phyloP scores from a whole-genome alignment of 768 basidiomycete genomes.

The Strobilomyces confusus region DNA sequence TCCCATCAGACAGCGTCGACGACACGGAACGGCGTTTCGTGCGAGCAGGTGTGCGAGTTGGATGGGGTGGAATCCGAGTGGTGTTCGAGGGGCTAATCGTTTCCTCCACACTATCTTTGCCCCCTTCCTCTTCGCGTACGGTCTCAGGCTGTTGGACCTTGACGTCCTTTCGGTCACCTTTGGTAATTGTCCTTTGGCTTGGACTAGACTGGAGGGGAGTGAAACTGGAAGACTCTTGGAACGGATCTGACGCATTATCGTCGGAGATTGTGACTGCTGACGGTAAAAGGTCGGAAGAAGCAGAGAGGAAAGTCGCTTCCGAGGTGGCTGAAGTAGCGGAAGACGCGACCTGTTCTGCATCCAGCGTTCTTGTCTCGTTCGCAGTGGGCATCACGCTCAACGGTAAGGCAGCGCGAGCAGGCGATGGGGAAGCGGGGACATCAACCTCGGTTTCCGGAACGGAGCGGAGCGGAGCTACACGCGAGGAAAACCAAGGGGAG shows the following conservation, averaged over 20 bases:
- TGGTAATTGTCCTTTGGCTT: constrained; percentile 61
- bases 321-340: constrained; percentile 42
- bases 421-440: constrained; percentile 30
- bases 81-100: constrained; percentile 21
- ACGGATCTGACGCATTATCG: constrained; percentile 41
- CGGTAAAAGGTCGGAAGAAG: constrained; percentile 45
- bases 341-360: constrained; percentile 37
- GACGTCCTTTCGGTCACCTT: constrained; percentile 31
- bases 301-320: constrained; percentile 49
- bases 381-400: constrained; percentile 21
- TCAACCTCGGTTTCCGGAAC: constrained; percentile 11
- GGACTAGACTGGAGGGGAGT: constrained; percentile 36
- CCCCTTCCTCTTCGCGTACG: constrained; percentile 49
- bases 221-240: constrained; percentile 26
- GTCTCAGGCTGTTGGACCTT: constrained; percentile 43
- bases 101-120: constrained; percentile 1
- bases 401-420: constrained; percentile 29
- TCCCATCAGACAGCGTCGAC: constrained; percentile 70
- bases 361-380: constrained; percentile 9
- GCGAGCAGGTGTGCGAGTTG: constrained; percentile 85
- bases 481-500: constrained; percentile 78
- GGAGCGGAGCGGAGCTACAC: constrained; percentile 5
- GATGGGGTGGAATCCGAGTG: constrained; percentile 48
- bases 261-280: constrained; percentile 60
- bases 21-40: constrained; percentile 96